phyloP scores from a whole-genome alignment of 1,284 basidiomycete genomes.

The Psilocybe mexicana region DNA sequence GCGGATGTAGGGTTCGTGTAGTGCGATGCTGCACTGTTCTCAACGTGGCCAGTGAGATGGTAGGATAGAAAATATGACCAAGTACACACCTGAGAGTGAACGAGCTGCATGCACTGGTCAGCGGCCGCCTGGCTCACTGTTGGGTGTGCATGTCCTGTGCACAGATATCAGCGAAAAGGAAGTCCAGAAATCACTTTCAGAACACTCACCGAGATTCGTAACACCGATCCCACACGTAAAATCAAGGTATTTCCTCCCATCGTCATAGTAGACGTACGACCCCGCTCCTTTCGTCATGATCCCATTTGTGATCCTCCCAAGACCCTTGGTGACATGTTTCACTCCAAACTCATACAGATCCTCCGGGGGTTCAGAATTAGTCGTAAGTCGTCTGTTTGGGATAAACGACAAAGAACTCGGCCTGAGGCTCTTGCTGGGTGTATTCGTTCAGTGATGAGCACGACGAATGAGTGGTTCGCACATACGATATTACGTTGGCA shows the following conservation, averaged over 20 bases:
- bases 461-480: no score
- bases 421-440: no score
- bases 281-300: slow-evolving; percentile 80
- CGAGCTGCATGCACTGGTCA: slow-evolving; percentile 79
- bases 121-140: slow-evolving; percentile 85
- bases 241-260: slow-evolving; percentile 76
- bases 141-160: slow-evolving; percentile 83
- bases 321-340: slow-evolving; percentile 70
- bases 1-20: slow-evolving; percentile 74
- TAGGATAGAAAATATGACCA: not conserved
- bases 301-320: slow-evolving; percentile 67
- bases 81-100: slow-evolving; percentile 67
- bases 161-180: not conserved
- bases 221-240: slow-evolving; percentile 89
- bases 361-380: slow-evolving; percentile 19
- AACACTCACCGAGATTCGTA: slow-evolving; percentile 65
- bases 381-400: slow-evolving; percentile 13
- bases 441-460: no score
- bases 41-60: not conserved
- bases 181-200: not conserved
- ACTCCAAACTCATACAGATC: slow-evolving; percentile 48
- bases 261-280: slow-evolving; percentile 70
- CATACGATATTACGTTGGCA: no score
- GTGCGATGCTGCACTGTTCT: slow-evolving; percentile 74
- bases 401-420: no score